A percentile compares a stretch with the other conserved stretches of the same genome.
phyloP scores from a whole-genome alignment of 495 filamentous ascomycete genomes.

The Copromyces sp. region DNA sequence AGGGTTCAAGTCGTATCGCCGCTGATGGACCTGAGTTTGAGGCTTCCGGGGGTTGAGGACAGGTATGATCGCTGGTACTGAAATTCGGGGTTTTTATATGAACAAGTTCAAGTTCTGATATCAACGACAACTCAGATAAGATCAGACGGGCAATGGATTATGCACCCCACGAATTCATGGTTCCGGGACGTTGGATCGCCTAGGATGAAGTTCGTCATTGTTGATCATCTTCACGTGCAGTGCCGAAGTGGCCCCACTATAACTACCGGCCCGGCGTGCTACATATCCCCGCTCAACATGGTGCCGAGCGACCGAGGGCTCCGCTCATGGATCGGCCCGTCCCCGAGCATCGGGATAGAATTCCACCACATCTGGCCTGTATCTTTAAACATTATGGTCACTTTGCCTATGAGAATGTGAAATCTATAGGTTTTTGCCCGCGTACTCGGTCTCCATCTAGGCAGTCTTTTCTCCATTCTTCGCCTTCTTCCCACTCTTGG shows the following conservation, averaged over 20 bases:
- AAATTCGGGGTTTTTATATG: not conserved
- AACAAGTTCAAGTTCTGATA: not conserved
- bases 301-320: not conserved
- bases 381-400: not conserved
- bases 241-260: constrained; percentile 13
- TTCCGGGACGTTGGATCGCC: not conserved
- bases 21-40: not conserved
- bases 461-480: constrained; percentile 11
- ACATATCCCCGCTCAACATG: not conserved
- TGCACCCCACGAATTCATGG: not conserved
- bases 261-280: constrained; percentile 1
- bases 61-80: not conserved
- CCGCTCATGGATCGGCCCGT: not conserved
- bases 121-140: not conserved
- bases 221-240: constrained; percentile 12
- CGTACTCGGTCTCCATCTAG: constrained; percentile 4
- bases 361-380: not conserved
- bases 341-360: not conserved
- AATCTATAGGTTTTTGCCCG: not conserved
- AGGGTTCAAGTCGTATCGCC: not conserved
- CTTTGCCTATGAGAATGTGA: not conserved
- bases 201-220: constrained; percentile 8
- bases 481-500: constrained; percentile 12
- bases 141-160: not conserved
- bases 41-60: not conserved